phyloP scores from a whole-genome alignment of 139 green algal species.

The Limnomonas spitsbergensis region DNA sequence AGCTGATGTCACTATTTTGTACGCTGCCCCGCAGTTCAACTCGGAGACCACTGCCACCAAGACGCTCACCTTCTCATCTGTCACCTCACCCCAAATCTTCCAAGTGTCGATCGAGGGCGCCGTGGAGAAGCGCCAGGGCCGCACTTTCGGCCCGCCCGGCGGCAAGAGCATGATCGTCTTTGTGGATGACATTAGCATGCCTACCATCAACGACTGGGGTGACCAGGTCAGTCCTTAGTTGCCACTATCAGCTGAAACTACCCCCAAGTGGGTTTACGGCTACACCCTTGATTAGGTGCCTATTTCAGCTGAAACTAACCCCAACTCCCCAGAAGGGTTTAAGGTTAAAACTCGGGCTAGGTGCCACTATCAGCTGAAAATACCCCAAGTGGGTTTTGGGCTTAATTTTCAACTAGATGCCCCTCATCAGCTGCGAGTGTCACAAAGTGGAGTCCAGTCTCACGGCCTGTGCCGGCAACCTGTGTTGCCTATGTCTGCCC shows the following conservation, averaged over 20 bases:
- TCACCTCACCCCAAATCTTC: slow-evolving; percentile 91
- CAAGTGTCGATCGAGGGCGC: slow-evolving; percentile 73
- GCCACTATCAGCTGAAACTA: neutral
- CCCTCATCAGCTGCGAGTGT: too few species aligned
- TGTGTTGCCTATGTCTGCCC: too few species aligned
- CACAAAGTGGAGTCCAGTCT: too few species aligned
- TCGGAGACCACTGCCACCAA: slow-evolving; percentile 67
- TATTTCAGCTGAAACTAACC: too few species aligned
- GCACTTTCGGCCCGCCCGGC: slow-evolving; percentile 85
- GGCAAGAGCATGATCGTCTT: slow-evolving; percentile 88
- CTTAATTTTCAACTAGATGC: too few species aligned
- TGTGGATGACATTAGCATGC: slow-evolving; percentile 93
- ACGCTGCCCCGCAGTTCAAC: too few species aligned
- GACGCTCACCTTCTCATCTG: slow-evolving; percentile 89
- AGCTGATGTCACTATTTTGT: too few species aligned
- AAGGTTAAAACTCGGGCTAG: too few species aligned
- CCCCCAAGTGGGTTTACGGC: neutral
- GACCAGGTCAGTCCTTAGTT: slow-evolving; percentile 69
- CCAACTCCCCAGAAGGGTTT: too few species aligned
- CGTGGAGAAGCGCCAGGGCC: slow-evolving; percentile 92
- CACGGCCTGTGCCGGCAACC: too few species aligned
- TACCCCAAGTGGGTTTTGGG: too few species aligned
- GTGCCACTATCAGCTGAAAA: too few species aligned
- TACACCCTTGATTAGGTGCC: neutral
- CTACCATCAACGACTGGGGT: slow-evolving; percentile 90